Evolutionary conservation across 2,329 filamentous ascomycete species (phyloP), one percentile per base, ranked within the genome.

Genomic region (Monosporascus sp.): DNA sequence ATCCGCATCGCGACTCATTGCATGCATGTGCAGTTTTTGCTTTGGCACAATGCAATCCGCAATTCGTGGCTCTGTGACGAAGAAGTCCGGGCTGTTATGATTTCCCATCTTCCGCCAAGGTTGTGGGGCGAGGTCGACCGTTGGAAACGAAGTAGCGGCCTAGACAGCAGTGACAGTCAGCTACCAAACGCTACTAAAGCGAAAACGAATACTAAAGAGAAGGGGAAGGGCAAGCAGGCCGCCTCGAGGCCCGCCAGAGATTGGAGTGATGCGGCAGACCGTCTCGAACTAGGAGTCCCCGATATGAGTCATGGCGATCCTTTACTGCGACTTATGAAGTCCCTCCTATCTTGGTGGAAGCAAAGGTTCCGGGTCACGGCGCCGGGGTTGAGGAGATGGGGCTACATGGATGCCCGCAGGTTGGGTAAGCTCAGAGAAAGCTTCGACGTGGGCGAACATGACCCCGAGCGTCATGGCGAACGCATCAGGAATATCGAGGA

Each of bases 31-130:
- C 86, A 95, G 67, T 83, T 85, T 50, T 75, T 99, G 17, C 80
- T 99, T 55, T 97, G 88, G 79, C 92, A 97, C 68, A 97, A 97
- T 66, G 83, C 90, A 0, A 72, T 94, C 16, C 84, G 90, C 43
- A 97, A 97, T 67, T 78, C 83, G 0, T 97, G 93, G 87, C 73
- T 91, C 20, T 90, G 90, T 61, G 89, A 97, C 62, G 69, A 79
- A 3, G 82, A 88, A 57, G 78, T 95, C 0, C 90, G 94, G 57
- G 83, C 85, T 11, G 87, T 85, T 17, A 77, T 97, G 66, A 77
- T 94, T 4, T 83, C 85, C n/a, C 86, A 90, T 53, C 64, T 96
- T 7, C 80, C 88, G 0, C 76, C 82, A 0, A 80, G 81, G 6
- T 75, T 93, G 5, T 86, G 83, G 72, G 83, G 84, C 16, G 89